These are phyloP conservation scores for Tylopilus subfusipes DNA, from an alignment of 768 basidiomycete genomes.

Conservation along the genomic window DNA sequence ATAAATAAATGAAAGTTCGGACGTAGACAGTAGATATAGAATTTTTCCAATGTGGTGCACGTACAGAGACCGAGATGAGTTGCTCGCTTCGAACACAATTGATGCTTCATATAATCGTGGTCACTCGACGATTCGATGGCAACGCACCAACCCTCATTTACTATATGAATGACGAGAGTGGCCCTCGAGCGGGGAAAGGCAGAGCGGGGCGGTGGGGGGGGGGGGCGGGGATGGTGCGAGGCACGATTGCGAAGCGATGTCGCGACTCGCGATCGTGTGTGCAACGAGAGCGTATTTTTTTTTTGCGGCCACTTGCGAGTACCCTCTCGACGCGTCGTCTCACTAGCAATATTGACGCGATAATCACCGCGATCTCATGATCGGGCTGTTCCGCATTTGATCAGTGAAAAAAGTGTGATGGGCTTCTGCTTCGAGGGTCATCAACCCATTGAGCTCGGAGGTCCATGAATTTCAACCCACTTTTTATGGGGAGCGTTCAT, in stretches of 20 bases:
- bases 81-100: slow-evolving; percentile 6
- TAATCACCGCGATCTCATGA: slow-evolving; percentile 27
- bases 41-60: slow-evolving; percentile 5
- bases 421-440: slow-evolving; percentile 3
- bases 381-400: slow-evolving; percentile 15
- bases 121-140: slow-evolving; percentile 2
- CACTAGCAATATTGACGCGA: neutral
- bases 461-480: neutral
- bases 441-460: neutral
- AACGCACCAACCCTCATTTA: slow-evolving; percentile 1
- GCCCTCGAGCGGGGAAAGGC: slow-evolving; percentile 5
- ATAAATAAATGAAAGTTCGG: slow-evolving; percentile 13
- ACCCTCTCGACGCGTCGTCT: neutral
- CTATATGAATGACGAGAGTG: slow-evolving; percentile 9
- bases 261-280: neutral
- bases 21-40: slow-evolving; percentile 5
- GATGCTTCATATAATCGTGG: neutral
- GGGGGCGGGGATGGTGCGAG: neutral
- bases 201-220: slow-evolving; percentile 4
- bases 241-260: slow-evolving; percentile 4
- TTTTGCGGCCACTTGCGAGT: too few relatives aligned
- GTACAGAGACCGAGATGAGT: neutral
- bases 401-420: neutral
- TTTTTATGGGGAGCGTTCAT: neutral
- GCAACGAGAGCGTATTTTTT: neutral